Conservation (phyloP, 2,329 filamentous ascomycete species). For the Cordyceps cateniannulata region DNA sequence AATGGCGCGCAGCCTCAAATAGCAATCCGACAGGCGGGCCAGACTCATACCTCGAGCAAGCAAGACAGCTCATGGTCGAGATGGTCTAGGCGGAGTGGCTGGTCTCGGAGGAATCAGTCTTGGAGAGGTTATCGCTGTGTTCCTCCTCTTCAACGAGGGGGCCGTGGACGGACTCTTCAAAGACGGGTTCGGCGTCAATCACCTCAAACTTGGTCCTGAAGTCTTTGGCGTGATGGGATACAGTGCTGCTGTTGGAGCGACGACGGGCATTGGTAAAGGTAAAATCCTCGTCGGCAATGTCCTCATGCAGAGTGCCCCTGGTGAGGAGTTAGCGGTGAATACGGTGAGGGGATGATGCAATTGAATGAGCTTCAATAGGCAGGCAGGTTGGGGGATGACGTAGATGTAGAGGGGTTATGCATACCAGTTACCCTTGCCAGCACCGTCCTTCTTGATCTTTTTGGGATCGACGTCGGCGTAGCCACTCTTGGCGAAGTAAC, state of each 20-base stretch:
- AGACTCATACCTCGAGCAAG: neutral
- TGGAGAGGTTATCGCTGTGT: constrained; percentile 42
- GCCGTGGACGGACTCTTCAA: constrained; percentile 80
- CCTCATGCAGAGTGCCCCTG: constrained; percentile 80
- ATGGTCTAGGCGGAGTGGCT: constrained; percentile 37
- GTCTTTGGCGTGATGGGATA: constrained; percentile 62
- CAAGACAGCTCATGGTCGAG: neutral
- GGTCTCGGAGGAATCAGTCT: constrained; percentile 55
- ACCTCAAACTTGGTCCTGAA: constrained; percentile 98
- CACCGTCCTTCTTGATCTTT: constrained; percentile 95
- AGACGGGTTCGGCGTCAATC: constrained; percentile 82
- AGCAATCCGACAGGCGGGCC: neutral
- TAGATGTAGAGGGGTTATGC: constrained; percentile 24
- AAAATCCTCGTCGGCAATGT: constrained; percentile 78
- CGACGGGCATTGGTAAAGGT: constrained; percentile 80
- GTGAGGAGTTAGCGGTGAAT: constrained; percentile 15
- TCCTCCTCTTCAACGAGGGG: constrained; percentile 47
- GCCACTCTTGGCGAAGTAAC: constrained; percentile 88
- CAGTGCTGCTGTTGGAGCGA: constrained; percentile 82
- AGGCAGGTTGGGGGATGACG: constrained; percentile 3
- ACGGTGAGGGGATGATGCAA: neutral
- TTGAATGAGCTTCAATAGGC: neutral
- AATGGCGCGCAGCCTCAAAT: constrained; percentile 29
- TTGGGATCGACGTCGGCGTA: constrained; percentile 76
- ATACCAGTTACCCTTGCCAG: constrained; percentile 91